Evolutionary conservation across 345 rosid genomes (phyloP).

Genomic region (Eucalyptus polyanthemos): DNA sequence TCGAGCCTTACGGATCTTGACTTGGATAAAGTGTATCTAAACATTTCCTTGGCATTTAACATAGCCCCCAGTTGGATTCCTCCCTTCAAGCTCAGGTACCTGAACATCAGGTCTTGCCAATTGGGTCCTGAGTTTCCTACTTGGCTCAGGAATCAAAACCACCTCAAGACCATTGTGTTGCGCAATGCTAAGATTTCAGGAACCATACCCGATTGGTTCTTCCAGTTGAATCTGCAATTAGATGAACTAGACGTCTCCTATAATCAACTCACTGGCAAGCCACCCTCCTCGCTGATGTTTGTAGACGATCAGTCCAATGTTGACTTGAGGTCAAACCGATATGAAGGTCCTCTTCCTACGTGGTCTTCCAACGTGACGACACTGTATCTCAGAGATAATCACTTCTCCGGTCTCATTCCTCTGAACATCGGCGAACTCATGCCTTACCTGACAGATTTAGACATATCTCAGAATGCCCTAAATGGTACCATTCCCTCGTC

Average conservation of each 20-base stretch:
- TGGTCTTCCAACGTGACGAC: background rate
- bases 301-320: background rate
- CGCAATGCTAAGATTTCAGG: background rate
- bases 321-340: background rate
- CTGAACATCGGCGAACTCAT: background rate
- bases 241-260: background rate
- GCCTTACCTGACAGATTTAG: background rate
- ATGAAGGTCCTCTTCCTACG: background rate
- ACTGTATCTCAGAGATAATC: background rate
- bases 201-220: background rate
- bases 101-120: background rate
- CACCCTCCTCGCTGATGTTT: background rate
- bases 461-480: background rate
- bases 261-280: background rate
- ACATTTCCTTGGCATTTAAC: background rate
- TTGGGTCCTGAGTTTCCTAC: background rate
- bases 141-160: constrained; percentile 16
- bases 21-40: background rate
- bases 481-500: background rate
- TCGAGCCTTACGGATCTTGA: background rate
- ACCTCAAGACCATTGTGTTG: background rate
- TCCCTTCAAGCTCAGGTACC: background rate
- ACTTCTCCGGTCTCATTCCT: background rate
- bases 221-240: background rate
- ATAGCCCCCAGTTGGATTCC: background rate